phyloP scores from a whole-genome alignment of 2,329 filamentous ascomycete genomes.

The Aspergillus brasiliensis region DNA sequence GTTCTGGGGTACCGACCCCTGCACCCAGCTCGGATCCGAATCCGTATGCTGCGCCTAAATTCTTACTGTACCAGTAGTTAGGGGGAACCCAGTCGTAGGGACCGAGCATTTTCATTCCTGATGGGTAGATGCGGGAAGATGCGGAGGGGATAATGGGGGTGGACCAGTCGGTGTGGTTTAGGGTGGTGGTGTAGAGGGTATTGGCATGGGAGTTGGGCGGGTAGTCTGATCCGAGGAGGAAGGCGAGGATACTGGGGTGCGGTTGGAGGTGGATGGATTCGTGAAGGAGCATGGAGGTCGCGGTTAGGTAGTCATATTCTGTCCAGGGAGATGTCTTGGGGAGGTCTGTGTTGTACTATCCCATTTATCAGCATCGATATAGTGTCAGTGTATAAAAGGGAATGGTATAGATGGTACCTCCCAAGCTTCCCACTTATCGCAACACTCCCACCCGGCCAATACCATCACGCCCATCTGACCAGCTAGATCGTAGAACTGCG shows the following conservation, averaged over 20 bases:
- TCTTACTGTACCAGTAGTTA: conserved; percentile 63
- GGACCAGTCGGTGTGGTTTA: conserved; percentile 57
- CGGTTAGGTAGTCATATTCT: conserved; percentile 55
- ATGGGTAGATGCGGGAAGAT: conserved; percentile 53
- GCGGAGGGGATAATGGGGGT: conserved; percentile 61
- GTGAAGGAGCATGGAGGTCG: conserved; percentile 56
- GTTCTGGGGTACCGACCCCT: conserved; percentile 64
- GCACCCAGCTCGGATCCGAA: conserved; percentile 65
- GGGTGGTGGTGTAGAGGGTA: conserved; percentile 54
- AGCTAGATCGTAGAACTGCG: conserved; percentile 61
- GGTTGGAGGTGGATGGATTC: conserved; percentile 62
- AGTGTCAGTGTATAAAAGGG: not conserved
- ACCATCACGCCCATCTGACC: conserved; percentile 64
- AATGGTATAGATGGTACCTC: conserved; percentile 27
- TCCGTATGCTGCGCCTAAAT: conserved; percentile 61
- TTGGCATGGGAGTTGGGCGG: conserved; percentile 63
- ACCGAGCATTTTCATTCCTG: conserved; percentile 67
- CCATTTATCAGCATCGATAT: no score
- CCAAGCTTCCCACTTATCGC: conserved; percentile 70
- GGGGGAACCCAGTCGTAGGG: conserved; percentile 69
- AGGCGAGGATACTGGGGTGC: conserved; percentile 62
- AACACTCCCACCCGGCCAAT: conserved; percentile 67
- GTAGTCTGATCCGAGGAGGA: conserved; percentile 63
- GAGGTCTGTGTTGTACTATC: conserved; percentile 58
- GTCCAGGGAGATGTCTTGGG: no score